Base-by-base conservation (phyloP, 2,329 filamentous ascomycete species). In the Colletotrichum limetticola region DNA sequence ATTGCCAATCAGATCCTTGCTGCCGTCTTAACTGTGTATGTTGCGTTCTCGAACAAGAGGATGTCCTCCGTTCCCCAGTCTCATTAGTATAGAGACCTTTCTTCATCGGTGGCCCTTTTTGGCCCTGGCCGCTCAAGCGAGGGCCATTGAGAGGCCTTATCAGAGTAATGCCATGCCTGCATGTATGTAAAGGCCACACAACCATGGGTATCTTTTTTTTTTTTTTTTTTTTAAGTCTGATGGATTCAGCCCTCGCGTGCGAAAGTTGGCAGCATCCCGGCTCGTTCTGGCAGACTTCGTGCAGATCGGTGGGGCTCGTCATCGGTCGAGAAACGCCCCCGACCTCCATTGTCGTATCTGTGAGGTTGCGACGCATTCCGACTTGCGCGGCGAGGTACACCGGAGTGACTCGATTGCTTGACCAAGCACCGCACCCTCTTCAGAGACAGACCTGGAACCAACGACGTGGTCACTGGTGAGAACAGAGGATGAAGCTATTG, bases 181-280 rank as follows among this genome's bases (percentile, higher is more conserved):
- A 30, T 66, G 35, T 52, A 37, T 62, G 61, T 37, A 61, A 49
- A 70, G 60, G 64, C 66, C 42, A 59, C 56, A 62, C 14, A 30
- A 14, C 71, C 57, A 55, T 56, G 56, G 35, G 46, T 28, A 28
- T 66, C n/a, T 64, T 53, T 66, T 69, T 46, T 28, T 35, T 5
- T 12, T 9, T 9, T 26, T 22, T 22, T 69, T 68, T 53, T 32
- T 57, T 26, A 4, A 26, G 26, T 5, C 26, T 26, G 26, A 26
- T 26, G 26, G 26, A 57, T 65, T 49, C 71, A 60, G 58, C 61
- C 56, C 37, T 57, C 61, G 60, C 56, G 53, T 67, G 52, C 63
- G 62, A 74, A 74, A 74, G 67, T 74, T 74, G 71, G 71, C 67
- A 74, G 71, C 32, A 55, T 16, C 71, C 71, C 37, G 46, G 71